These are phyloP conservation scores for Pestalotiopsis sp. DNA, from an alignment of 2,329 filamentous ascomycete genomes.

Conservation along the genomic window DNA sequence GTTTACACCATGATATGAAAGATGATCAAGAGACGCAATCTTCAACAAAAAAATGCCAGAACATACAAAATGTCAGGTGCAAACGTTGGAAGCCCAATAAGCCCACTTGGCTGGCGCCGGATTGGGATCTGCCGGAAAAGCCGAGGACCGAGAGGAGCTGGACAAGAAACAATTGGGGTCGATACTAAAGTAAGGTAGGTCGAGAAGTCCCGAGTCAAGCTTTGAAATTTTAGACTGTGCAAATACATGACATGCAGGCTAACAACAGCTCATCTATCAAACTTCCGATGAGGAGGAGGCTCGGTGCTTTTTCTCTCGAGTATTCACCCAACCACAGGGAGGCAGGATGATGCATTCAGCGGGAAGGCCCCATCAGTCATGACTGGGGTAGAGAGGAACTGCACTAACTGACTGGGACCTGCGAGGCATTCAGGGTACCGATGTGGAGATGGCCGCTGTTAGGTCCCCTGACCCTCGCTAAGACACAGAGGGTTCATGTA, in stretches of 20 bases:
- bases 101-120: neutral
- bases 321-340: neutral
- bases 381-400: neutral
- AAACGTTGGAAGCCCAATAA: neutral
- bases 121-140: neutral
- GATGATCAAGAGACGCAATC: too few relatives aligned
- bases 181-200: neutral
- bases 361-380: neutral
- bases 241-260: neutral
- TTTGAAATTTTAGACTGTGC: neutral
- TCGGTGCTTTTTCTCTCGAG: neutral
- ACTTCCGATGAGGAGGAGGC: neutral
- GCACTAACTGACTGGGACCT: neutral
- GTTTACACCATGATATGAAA: too few relatives aligned
- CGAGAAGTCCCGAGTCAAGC: neutral
- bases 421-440: neutral
- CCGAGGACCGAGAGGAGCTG: neutral
- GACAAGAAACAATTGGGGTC: neutral
- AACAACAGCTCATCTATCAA: neutral
- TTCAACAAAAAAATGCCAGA: too few relatives aligned
- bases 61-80: too few relatives aligned
- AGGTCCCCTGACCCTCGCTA: neutral
- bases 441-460: neutral
- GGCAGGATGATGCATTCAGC: neutral
- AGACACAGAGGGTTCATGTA: neutral